Evolutionary conservation across 257 asterid species (phyloP).

Genomic region (Rauvolfia tetraphylla): DNA sequence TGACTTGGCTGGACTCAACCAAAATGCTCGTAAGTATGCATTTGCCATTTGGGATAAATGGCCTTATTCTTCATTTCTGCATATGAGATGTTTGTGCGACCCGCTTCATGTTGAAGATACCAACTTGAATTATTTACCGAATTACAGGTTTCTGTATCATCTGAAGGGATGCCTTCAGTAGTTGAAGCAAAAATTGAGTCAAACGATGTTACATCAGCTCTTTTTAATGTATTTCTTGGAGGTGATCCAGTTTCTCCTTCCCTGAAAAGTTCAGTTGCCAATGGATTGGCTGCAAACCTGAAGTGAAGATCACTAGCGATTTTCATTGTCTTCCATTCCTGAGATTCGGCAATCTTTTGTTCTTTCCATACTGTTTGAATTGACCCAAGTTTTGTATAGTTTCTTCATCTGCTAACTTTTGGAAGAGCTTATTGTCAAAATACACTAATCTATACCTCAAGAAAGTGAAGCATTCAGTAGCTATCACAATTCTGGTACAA

Average conservation of each 20-base stretch:
- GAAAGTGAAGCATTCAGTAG: background rate
- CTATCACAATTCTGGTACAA: slow-evolving; percentile 17
- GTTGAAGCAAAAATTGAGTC: slow-evolving; percentile 79
- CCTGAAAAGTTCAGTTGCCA: slow-evolving; percentile 61
- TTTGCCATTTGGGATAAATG: slow-evolving; percentile 4
- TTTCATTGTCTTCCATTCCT: slow-evolving; percentile 12
- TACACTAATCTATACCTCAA: background rate
- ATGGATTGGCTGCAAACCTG: slow-evolving; percentile 59
- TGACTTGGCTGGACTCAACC: slow-evolving; percentile 80
- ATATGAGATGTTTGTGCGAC: background rate
- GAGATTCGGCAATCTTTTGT: slow-evolving; percentile 6
- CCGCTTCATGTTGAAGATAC: background rate
- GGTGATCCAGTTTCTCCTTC: slow-evolving; percentile 75
- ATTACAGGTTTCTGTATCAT: slow-evolving; percentile 64
- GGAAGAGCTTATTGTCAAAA: background rate
- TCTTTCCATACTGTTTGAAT: slow-evolving; percentile 1
- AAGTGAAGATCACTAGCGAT: slow-evolving; percentile 25
- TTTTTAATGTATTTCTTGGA: slow-evolving; percentile 86
- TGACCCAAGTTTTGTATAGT: slow-evolving; percentile 16
- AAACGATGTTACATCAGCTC: slow-evolving; percentile 61
- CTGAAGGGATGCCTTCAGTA: slow-evolving; percentile 55
- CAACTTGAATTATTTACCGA: slow-evolving; percentile 7
- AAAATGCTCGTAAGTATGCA: slow-evolving; percentile 70
- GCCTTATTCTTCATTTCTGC: background rate
- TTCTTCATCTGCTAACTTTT: background rate